These are phyloP conservation scores for Acrocalymma vagum DNA, from an alignment of 2,329 filamentous ascomycete genomes.

Conservation along the genomic window DNA sequence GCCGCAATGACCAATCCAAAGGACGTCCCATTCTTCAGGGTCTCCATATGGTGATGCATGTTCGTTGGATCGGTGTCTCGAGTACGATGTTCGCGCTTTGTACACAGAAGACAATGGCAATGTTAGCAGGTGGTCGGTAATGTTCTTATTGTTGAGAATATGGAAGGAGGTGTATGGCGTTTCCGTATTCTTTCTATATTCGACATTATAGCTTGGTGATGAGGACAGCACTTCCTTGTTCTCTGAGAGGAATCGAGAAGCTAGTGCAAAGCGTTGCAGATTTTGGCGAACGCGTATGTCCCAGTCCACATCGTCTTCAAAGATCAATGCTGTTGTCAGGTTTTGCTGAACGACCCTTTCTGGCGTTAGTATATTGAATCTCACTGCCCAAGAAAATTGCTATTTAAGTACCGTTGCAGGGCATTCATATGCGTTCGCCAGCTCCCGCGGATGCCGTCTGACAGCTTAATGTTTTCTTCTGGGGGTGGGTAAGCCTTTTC, in stretches of 20 bases:
- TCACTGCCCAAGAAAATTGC: not conserved
- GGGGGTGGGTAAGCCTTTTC: slow-evolving; percentile 39
- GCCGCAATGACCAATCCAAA: slow-evolving; percentile 50
- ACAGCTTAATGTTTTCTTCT: slow-evolving; percentile 35
- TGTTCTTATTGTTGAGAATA: slow-evolving; percentile 31
- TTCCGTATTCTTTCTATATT: slow-evolving; percentile 29
- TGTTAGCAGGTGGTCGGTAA: slow-evolving; percentile 29
- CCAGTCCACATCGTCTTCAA: slow-evolving; percentile 45
- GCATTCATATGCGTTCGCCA: slow-evolving; percentile 45
- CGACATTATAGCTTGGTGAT: slow-evolving; percentile 21
- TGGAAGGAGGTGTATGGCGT: slow-evolving; percentile 32
- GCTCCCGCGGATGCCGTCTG: slow-evolving; percentile 35
- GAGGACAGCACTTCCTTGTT: slow-evolving; percentile 21
- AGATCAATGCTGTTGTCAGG: slow-evolving; percentile 39
- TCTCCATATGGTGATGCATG: slow-evolving; percentile 45
- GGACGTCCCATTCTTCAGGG: slow-evolving; percentile 48
- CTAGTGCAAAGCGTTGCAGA: slow-evolving; percentile 38
- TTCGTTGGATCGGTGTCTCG: slow-evolving; percentile 5
- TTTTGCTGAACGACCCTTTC: slow-evolving; percentile 35
- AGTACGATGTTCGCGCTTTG: too few species aligned
- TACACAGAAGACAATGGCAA: slow-evolving; percentile 24
- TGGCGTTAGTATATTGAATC: slow-evolving; percentile 6
- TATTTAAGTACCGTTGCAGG: slow-evolving; percentile 25
- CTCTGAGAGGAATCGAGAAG: slow-evolving; percentile 32
- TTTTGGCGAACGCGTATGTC: slow-evolving; percentile 37